Conservation (phyloP, 1,284 basidiomycete species). For the Meira miltonrushii region DNA sequence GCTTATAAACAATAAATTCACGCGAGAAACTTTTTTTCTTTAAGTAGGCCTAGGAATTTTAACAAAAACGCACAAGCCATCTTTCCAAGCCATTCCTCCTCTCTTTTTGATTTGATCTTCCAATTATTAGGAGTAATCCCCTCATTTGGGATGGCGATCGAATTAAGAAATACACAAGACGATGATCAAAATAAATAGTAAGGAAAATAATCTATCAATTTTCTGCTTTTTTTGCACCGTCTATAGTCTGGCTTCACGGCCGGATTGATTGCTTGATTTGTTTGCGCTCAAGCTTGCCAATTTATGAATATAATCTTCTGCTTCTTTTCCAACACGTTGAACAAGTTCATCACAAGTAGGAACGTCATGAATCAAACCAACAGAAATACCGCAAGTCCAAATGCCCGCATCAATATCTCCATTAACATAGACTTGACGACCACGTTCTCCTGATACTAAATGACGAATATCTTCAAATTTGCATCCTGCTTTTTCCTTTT, state of each 20-base stretch:
- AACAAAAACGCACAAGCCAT: too few relatives aligned
- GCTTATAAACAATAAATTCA: too few relatives aligned
- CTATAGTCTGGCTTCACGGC: not conserved
- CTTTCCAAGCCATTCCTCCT: too few relatives aligned
- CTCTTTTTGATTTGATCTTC: too few relatives aligned
- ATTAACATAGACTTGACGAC: constrained; percentile 71
- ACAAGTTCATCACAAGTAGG: constrained; percentile 76
- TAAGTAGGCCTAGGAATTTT: too few relatives aligned
- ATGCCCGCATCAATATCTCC: constrained; percentile 83
- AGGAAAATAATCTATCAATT: not conserved
- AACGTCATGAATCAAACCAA: constrained; percentile 80
- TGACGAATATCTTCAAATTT: constrained; percentile 76
- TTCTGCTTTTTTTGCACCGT: too few relatives aligned
- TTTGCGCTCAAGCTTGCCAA: constrained; percentile 12
- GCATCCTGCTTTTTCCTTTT: constrained; percentile 72
- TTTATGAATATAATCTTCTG: constrained; percentile 64
- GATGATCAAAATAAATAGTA: not conserved
- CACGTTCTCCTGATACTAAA: constrained; percentile 74
- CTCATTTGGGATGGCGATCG: too few relatives aligned
- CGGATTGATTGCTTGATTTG: not conserved
- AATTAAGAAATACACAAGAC: too few relatives aligned
- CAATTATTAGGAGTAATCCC: too few relatives aligned
- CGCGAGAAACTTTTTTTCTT: too few relatives aligned
- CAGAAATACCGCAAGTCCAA: constrained; percentile 72
- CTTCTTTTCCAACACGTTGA: constrained; percentile 65